A percentile compares a stretch with the other conserved stretches of the same genome.
Conservation (phyloP, 164 flowering plant genomes). For the Magnolia changhungtana region DNA sequence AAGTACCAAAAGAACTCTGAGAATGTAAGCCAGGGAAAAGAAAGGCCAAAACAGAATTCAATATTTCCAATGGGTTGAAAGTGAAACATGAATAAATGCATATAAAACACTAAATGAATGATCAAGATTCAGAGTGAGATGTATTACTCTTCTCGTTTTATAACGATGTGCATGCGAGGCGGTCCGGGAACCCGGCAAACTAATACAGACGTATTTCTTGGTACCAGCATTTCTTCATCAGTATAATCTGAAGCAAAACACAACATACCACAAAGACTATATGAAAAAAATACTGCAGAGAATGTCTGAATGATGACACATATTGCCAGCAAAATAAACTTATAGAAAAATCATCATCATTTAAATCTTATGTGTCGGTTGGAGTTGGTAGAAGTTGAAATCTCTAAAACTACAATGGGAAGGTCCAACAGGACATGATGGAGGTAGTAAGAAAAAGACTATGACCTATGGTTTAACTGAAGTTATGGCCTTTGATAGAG, state of each 20-base stretch:
- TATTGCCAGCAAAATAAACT: too few relatives aligned
- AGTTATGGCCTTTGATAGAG: too few relatives aligned
- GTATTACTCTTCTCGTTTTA: slow-evolving; percentile 66
- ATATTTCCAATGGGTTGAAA: not conserved
- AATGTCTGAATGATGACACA: too few relatives aligned
- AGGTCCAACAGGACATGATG: too few relatives aligned
- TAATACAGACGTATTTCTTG: slow-evolving; percentile 89
- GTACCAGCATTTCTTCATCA: slow-evolving; percentile 84
- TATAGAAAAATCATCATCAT: too few relatives aligned
- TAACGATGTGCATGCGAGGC: slow-evolving; percentile 82
- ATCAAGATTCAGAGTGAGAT: slow-evolving; percentile 25
- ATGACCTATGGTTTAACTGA: too few relatives aligned
- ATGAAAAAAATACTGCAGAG: too few relatives aligned
- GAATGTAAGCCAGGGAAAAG: not conserved
- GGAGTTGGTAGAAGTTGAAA: too few relatives aligned
- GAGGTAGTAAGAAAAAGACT: too few relatives aligned
- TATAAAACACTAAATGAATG: not conserved
- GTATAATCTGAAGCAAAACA: slow-evolving; percentile 83
- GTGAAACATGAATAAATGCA: not conserved
- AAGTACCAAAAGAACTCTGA: not conserved
- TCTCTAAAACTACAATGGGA: too few relatives aligned
- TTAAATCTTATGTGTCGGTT: too few relatives aligned
- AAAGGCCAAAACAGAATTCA: not conserved
- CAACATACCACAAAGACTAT: too few relatives aligned
- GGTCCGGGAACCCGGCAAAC: slow-evolving; percentile 91